Conservation (phyloP, 129 eudicot genomes). For the Lactuca sativa region DNA sequence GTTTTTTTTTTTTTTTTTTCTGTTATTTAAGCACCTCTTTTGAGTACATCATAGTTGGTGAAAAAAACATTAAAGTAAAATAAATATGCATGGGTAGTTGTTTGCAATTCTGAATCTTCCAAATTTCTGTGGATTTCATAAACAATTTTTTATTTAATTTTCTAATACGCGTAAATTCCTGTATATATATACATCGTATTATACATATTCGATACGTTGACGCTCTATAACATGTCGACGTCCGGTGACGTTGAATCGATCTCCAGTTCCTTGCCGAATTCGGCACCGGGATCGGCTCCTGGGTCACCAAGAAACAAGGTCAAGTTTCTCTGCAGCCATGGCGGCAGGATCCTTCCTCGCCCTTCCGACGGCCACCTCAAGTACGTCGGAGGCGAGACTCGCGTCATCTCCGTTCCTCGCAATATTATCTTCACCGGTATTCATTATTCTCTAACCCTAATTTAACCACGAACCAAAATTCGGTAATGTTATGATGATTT, state of each 20-base stretch:
- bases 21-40: too few species aligned
- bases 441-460: not conserved
- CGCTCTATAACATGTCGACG: slow-evolving; percentile 27
- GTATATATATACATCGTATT: not conserved
- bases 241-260: slow-evolving; percentile 28
- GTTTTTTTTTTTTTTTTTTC: too few species aligned
- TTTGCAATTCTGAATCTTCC: slow-evolving; percentile 11
- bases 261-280: slow-evolving; percentile 31
- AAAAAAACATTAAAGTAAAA: not conserved
- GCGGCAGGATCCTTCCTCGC: slow-evolving; percentile 39
- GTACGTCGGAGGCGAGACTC: slow-evolving; percentile 93
- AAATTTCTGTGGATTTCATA: slow-evolving; percentile 10
- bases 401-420: slow-evolving; percentile 65
- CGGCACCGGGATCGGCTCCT: slow-evolving; percentile 36
- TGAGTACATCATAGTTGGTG: too few species aligned
- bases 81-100: slow-evolving; percentile 4
- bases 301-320: slow-evolving; percentile 43
- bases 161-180: not conserved
- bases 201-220: slow-evolving; percentile 23
- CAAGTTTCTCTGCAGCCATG: slow-evolving; percentile 42
- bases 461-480: not conserved
- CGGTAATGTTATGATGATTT: slow-evolving; percentile 6
- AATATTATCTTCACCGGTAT: slow-evolving; percentile 59
- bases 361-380: slow-evolving; percentile 39
- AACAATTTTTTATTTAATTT: not conserved